A percentile compares a stretch with the other conserved stretches of the same genome.
Conservation (phyloP, 352 stramenopile genomes). For the Pythium vanterpoolii region DNA sequence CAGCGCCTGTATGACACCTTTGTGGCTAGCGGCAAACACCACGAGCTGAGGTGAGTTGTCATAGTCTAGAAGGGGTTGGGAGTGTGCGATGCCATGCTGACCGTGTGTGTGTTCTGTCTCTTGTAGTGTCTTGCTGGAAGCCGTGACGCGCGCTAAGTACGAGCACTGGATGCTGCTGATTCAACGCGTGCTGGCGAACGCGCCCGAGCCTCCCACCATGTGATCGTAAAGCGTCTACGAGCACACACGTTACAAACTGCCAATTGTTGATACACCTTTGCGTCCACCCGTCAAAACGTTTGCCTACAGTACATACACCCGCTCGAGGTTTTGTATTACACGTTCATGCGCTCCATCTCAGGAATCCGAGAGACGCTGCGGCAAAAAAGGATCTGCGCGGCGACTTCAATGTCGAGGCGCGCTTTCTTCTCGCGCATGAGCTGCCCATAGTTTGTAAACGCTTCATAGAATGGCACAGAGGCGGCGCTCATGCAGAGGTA, state of each 20-base stretch:
- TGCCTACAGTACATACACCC: neutral
- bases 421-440: constrained; percentile 79
- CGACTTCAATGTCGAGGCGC: constrained; percentile 73
- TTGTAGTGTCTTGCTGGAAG: constrained; percentile 21
- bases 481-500: constrained; percentile 78
- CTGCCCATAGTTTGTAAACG: constrained; percentile 74
- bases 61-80: too few species aligned
- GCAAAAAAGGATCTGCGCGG: constrained; percentile 76
- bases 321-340: constrained; percentile 23
- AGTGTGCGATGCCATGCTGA: neutral
- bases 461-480: constrained; percentile 70
- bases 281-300: too few species aligned
- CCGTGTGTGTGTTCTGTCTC: neutral
- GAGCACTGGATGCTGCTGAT: constrained; percentile 19
- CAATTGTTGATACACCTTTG: neutral
- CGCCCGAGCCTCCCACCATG: neutral
- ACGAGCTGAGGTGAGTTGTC: constrained; percentile 9
- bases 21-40: constrained; percentile 7
- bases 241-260: neutral
- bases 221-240: neutral
- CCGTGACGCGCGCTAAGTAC: constrained; percentile 25
- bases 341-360: constrained; percentile 83
- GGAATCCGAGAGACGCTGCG: constrained; percentile 72
- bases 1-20: constrained; percentile 19
- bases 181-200: constrained; percentile 4